phyloP scores from a whole-genome alignment of 305 asterid genomes.

The Solanum hybrid region DNA sequence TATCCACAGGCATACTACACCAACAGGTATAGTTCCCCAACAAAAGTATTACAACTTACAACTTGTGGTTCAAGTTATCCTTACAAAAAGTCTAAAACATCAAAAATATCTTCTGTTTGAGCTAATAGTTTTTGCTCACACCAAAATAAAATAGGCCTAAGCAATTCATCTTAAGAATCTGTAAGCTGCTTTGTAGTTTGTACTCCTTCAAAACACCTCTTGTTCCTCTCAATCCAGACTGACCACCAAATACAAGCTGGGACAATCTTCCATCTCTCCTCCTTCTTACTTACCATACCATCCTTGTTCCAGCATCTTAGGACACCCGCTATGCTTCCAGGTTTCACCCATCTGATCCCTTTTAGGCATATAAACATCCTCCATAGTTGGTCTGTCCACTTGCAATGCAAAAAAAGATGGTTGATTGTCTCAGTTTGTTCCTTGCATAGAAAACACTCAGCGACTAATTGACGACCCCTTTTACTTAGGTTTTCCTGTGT shows the following conservation, averaged over 20 bases:
- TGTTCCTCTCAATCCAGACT: not conserved
- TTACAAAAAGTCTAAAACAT: not conserved
- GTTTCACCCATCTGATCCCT: not conserved
- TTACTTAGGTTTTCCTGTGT: too few species aligned
- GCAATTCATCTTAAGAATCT: not conserved
- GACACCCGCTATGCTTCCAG: not conserved
- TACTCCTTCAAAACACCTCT: not conserved
- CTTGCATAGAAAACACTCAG: too few species aligned
- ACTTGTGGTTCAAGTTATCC: not conserved
- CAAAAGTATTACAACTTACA: not conserved
- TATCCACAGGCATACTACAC: not conserved
- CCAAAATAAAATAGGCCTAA: not conserved
- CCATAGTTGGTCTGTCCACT: not conserved
- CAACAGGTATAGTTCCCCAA: not conserved
- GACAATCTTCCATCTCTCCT: not conserved
- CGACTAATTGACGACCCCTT: too few species aligned
- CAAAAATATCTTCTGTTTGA: not conserved
- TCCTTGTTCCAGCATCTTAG: not conserved
- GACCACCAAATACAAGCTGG: not conserved
- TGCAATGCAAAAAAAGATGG: not conserved
- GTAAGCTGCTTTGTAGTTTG: too few species aligned
- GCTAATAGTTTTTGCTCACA: not conserved
- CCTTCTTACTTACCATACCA: not conserved
- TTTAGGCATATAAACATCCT: not conserved
- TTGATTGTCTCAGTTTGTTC: not conserved